phyloP scores from a whole-genome alignment of 2,329 filamentous ascomycete species.

The Chaetomium globosum region DNA sequence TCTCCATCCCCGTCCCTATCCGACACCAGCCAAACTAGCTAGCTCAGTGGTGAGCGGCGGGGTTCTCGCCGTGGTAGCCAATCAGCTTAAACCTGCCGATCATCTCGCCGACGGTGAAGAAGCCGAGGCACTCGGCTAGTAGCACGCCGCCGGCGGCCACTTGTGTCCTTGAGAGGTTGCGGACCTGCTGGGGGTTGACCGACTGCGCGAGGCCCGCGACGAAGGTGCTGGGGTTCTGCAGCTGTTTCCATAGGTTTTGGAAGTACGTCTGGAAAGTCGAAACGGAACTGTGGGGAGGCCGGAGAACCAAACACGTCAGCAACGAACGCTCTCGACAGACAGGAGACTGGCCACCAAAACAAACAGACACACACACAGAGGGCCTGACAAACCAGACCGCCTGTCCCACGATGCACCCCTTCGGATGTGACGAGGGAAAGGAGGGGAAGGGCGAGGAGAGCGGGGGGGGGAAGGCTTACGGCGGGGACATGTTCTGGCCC shows the following conservation, averaged over 20 bases:
- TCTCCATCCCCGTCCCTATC: constrained; percentile 1
- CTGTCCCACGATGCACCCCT: background rate
- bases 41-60: constrained; percentile 61
- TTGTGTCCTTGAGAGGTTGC: constrained; percentile 72
- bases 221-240: constrained; percentile 68
- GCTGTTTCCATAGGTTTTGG: constrained; percentile 69
- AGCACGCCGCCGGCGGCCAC: constrained; percentile 75
- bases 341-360: constrained; percentile 11
- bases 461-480: constrained; percentile 66
- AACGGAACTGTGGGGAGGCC: constrained; percentile 59
- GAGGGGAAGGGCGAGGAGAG: background rate
- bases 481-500: constrained; percentile 88
- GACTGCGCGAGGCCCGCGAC: constrained; percentile 61
- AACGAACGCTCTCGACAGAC: constrained; percentile 12
- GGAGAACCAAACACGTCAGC: constrained; percentile 25
- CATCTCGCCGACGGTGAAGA: constrained; percentile 98
- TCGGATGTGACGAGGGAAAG: background rate
- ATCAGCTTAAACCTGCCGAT: constrained; percentile 93
- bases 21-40: background rate
- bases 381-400: background rate
- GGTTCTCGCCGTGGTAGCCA: constrained; percentile 77
- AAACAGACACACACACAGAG: constrained; percentile 5
- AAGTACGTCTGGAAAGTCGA: constrained; percentile 86
- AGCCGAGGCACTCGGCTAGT: constrained; percentile 83
- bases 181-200: constrained; percentile 58